These are phyloP conservation scores for Plasmodium sp. DNA, from an alignment of 169 alveolate genomes.

Conservation along the genomic window DNA sequence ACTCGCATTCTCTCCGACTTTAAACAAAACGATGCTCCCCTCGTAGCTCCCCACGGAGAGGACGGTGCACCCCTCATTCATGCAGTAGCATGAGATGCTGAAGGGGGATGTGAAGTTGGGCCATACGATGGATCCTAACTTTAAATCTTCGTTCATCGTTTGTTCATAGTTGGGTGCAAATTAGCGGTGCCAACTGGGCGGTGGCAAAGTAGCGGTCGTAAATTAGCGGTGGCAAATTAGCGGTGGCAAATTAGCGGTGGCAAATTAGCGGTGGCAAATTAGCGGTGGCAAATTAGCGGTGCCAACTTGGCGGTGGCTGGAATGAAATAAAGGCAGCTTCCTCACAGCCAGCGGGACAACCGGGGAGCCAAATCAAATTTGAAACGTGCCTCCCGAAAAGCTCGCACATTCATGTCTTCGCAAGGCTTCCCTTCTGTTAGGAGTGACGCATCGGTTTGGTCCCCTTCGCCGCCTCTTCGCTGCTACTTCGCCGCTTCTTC, in stretches of 20 bases:
- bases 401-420: neutral
- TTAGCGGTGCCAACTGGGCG: neutral
- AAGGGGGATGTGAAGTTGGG: conserved; percentile 73
- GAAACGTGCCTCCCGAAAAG: neutral
- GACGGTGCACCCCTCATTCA: conserved; percentile 11
- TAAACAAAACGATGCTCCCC: conserved; percentile 61
- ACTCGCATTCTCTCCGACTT: conserved; percentile 11
- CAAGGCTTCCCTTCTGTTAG: neutral
- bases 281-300: neutral
- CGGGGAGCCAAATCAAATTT: neutral
- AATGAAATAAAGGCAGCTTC: neutral
- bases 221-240: too few species aligned
- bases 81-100: conserved; percentile 52
- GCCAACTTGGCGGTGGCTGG: too few species aligned
- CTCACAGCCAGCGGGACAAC: neutral
- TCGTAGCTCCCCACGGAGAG: conserved; percentile 58
- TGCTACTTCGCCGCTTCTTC: neutral
- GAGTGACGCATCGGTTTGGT: neutral
- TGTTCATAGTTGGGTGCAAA: conserved; percentile 44
- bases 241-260: neutral
- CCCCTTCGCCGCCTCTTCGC: neutral
- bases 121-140: conserved; percentile 75
- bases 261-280: neutral
- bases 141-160: conserved; percentile 74
- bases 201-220: neutral